Conservation (phyloP, 768 basidiomycete species). For the Amanita rubescens region DNA sequence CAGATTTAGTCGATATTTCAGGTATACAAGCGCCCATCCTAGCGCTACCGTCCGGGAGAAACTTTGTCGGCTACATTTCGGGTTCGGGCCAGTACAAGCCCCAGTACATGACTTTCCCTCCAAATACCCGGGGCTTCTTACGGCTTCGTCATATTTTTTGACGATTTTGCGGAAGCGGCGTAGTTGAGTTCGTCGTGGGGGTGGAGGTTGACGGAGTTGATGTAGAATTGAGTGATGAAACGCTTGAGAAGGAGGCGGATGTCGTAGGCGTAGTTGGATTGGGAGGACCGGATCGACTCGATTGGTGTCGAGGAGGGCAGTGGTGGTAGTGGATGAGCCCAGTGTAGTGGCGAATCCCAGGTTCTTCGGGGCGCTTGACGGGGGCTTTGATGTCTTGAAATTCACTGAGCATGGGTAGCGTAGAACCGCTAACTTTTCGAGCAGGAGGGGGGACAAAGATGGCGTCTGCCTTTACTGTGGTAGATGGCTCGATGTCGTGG, state of each 20-base stretch:
- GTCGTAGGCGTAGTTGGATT: conserved; percentile 76
- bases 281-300: conserved; percentile 69
- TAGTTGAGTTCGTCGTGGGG: conserved; percentile 90
- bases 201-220: conserved; percentile 65
- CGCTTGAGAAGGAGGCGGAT: conserved; percentile 87
- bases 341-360: conserved; percentile 41
- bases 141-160: conserved; percentile 98
- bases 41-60: too few relatives aligned
- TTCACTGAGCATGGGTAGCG: conserved; percentile 58
- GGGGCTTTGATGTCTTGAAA: conserved; percentile 50
- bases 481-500: conserved; percentile 54
- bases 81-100: too few relatives aligned
- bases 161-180: conserved; percentile 89
- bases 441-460: conserved; percentile 76
- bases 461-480: conserved; percentile 37
- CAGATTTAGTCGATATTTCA: too few relatives aligned
- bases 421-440: conserved; percentile 80
- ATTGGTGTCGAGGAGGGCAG: not conserved
- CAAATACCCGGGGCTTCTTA: too few relatives aligned
- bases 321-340: not conserved
- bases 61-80: too few relatives aligned
- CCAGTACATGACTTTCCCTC: too few relatives aligned
- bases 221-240: conserved; percentile 75
- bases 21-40: too few relatives aligned
- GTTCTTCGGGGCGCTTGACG: conserved; percentile 52